Percentiles rank a stretch among this genome's conserved stretches.
phyloP scores from a whole-genome alignment of 768 basidiomycete genomes.

The Mycena galopus region DNA sequence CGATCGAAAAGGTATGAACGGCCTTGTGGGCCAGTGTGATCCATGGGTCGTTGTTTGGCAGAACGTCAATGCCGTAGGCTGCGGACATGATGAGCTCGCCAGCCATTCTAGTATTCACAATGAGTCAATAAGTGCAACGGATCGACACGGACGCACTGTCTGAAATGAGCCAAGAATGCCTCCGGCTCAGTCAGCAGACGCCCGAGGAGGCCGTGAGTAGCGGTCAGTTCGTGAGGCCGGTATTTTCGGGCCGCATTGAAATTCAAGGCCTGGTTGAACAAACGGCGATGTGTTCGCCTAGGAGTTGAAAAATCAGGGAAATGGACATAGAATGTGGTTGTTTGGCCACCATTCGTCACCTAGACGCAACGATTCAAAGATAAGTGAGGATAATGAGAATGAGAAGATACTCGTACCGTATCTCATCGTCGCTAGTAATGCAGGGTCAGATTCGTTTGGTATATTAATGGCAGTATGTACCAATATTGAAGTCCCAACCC shows the following conservation, averaged over 20 bases:
- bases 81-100: constrained; percentile 46
- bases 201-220: constrained; percentile 25
- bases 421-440: no score
- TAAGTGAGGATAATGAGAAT: no score
- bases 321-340: no score
- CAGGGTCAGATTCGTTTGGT: no score
- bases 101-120: constrained; percentile 23
- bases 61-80: constrained; percentile 47
- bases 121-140: no score
- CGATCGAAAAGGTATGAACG: constrained; percentile 38
- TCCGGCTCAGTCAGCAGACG: constrained; percentile 22
- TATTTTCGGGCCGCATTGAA: not conserved
- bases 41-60: constrained; percentile 47
- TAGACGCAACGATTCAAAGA: not conserved
- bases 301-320: not conserved
- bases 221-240: not conserved
- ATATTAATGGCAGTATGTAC: no score
- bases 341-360: constrained; percentile 10
- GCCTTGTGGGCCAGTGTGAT: constrained; percentile 46
- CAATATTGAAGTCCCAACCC: no score
- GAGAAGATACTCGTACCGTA: no score
- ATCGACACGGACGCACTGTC: constrained; percentile 5
- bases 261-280: constrained; percentile 12
- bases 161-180: constrained; percentile 6
- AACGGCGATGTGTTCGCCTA: constrained; percentile 19